Percentiles rank a stretch among this genome's conserved stretches.
phyloP scores from a whole-genome alignment of 805 yeast genomes.

The Starmerella tilneyi region DNA sequence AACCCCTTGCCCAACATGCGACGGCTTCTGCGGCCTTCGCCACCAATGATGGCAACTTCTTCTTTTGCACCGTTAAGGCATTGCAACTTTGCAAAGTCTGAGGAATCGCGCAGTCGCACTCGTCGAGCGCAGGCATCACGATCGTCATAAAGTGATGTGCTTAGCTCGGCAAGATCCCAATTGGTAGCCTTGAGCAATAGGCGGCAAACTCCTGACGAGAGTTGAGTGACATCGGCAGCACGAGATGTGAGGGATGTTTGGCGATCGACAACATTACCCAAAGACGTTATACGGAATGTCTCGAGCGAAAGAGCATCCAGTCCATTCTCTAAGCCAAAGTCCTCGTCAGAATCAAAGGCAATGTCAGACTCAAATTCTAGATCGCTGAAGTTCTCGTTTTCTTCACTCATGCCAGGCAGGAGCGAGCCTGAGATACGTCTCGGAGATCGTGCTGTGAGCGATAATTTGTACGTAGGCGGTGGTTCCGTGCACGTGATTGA shows the following conservation, averaged over 20 bases:
- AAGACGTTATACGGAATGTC: not conserved
- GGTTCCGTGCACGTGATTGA: too few species aligned
- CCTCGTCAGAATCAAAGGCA: slow-evolving; percentile 1
- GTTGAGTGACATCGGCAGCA: slow-evolving; percentile 11
- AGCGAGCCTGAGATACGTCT: too few species aligned
- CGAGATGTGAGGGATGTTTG: not conserved
- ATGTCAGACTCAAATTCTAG: slow-evolving; percentile 4
- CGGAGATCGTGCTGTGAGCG: too few species aligned
- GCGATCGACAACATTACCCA: not conserved
- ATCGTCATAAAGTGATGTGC: slow-evolving; percentile 9
- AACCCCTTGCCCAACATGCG: slow-evolving; percentile 15
- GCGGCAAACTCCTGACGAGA: not conserved
- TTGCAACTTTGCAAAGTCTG: not conserved
- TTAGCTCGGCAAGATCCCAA: slow-evolving; percentile 16
- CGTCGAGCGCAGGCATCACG: slow-evolving; percentile 6
- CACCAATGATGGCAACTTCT: too few species aligned
- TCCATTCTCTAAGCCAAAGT: not conserved
- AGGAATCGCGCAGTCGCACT: not conserved
- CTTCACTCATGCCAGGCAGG: slow-evolving; percentile 9
- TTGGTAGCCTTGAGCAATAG: slow-evolving; percentile 13
- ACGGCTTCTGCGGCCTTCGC: too few species aligned
- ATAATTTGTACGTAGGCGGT: too few species aligned
- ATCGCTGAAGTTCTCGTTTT: not conserved
- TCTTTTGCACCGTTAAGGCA: too few species aligned
- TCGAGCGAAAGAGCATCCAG: not conserved